Percentiles rank a stretch among this genome's conserved stretches.
Conservation (phyloP, 2,329 filamentous ascomycete species). For the Alternaria sp. region DNA sequence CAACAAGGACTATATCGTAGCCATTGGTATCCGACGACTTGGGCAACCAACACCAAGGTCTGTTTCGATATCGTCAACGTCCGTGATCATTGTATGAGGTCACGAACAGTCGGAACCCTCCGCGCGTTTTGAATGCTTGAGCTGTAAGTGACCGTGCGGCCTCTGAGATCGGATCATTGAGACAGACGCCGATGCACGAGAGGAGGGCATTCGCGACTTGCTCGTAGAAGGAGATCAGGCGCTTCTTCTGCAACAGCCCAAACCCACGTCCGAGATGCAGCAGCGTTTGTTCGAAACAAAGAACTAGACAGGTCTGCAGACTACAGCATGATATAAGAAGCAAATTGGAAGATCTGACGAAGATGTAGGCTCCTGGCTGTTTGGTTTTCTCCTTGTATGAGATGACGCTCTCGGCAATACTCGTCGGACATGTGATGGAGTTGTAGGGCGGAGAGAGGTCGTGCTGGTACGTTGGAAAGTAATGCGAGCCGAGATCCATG, state of each 20-base stretch:
- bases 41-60: neutral
- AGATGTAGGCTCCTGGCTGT: neutral
- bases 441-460: neutral
- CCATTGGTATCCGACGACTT: neutral
- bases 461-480: neutral
- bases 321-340: neutral
- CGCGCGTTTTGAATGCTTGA: neutral
- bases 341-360: neutral
- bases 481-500: neutral
- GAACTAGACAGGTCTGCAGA: neutral
- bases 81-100: neutral
- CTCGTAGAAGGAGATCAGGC: neutral
- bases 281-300: neutral
- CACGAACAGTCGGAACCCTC: neutral
- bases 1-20: neutral
- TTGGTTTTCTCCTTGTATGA: neutral
- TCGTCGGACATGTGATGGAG: neutral
- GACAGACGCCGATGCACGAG: neutral
- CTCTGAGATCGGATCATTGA: neutral
- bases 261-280: neutral
- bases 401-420: neutral
- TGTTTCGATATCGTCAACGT: neutral
- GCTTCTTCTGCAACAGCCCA: neutral
- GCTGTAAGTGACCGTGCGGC: neutral
- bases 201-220: neutral